Conservation (phyloP, 352 stramenopile species). For the Phytopythium kandeliae region DNA sequence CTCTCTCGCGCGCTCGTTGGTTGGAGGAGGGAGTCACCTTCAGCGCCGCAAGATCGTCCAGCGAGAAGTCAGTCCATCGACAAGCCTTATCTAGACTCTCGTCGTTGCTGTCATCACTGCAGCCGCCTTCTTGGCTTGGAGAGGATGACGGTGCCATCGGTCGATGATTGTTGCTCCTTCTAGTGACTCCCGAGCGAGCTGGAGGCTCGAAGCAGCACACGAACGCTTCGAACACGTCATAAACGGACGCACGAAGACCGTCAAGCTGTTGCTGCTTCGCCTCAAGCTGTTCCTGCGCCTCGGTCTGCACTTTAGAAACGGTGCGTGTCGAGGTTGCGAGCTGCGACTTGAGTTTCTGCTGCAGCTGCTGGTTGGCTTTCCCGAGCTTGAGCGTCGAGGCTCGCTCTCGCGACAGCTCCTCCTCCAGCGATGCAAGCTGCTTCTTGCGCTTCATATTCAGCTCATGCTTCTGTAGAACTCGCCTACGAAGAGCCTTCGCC, state of each 20-base stretch:
- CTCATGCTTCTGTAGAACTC: constrained; percentile 56
- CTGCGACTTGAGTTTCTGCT: constrained; percentile 12
- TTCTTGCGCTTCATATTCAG: constrained; percentile 35
- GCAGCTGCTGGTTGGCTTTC: constrained; percentile 30
- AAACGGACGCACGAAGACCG: constrained; percentile 46
- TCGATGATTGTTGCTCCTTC: background rate
- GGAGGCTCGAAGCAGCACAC: constrained; percentile 18
- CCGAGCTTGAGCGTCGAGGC: constrained; percentile 31
- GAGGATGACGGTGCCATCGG: background rate
- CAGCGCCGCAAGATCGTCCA: constrained; percentile 33
- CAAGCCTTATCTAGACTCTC: constrained; percentile 7
- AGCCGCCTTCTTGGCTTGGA: background rate
- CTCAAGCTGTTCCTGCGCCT: constrained; percentile 12
- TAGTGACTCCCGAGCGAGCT: background rate
- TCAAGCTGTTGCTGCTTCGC: constrained; percentile 33
- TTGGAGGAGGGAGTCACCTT: constrained; percentile 4
- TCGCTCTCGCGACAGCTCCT: constrained; percentile 23
- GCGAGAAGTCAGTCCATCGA: constrained; percentile 43
- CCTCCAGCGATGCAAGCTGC: constrained; percentile 28
- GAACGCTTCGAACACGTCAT: constrained; percentile 55
- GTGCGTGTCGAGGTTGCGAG: constrained; percentile 1
- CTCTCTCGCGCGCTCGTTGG: background rate
- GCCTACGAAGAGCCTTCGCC: constrained; percentile 33
- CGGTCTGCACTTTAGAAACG: constrained; percentile 8
- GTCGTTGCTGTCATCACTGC: constrained; percentile 1